These are phyloP conservation scores for Mortierella sp. DNA, from an alignment of 371 early-diverging fungal species.

Conservation along the genomic window DNA sequence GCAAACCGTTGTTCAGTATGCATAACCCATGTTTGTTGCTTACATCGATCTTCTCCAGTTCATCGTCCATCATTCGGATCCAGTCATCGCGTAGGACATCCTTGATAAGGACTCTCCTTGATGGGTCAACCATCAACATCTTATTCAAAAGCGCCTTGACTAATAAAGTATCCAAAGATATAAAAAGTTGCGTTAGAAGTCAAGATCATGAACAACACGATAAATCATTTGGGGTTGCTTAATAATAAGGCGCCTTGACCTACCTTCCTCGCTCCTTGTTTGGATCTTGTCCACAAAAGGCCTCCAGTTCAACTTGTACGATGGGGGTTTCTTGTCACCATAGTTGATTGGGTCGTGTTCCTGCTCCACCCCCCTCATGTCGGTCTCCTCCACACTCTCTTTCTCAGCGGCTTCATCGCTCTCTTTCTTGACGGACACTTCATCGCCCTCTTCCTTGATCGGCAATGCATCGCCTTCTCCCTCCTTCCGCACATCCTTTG, in stretches of 20 bases:
- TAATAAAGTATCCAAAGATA: background rate
- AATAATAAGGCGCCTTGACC: no score
- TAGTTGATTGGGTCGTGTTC: background rate
- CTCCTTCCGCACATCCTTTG: background rate
- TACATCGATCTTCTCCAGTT: conserved; percentile 34
- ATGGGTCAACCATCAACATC: conserved; percentile 28
- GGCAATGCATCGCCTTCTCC: no score
- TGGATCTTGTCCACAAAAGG: conserved; percentile 1
- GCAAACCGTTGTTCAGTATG: background rate
- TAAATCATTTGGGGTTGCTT: background rate
- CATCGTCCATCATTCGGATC: conserved; percentile 34
- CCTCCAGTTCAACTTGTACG: conserved; percentile 10
- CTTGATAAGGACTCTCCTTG: conserved; percentile 17
- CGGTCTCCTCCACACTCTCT: background rate
- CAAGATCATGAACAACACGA: background rate
- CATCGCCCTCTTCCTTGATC: background rate
- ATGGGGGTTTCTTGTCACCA: background rate
- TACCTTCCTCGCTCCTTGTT: conserved; percentile 30
- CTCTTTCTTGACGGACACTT: no score
- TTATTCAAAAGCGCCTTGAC: conserved; percentile 15
- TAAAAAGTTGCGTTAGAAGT: background rate
- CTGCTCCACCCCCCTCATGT: background rate
- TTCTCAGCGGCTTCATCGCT: background rate
- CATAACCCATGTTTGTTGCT: background rate
- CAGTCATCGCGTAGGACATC: conserved; percentile 23